phyloP scores from a whole-genome alignment of 2,329 filamentous ascomycete species.

The Blastomyces percursus region DNA sequence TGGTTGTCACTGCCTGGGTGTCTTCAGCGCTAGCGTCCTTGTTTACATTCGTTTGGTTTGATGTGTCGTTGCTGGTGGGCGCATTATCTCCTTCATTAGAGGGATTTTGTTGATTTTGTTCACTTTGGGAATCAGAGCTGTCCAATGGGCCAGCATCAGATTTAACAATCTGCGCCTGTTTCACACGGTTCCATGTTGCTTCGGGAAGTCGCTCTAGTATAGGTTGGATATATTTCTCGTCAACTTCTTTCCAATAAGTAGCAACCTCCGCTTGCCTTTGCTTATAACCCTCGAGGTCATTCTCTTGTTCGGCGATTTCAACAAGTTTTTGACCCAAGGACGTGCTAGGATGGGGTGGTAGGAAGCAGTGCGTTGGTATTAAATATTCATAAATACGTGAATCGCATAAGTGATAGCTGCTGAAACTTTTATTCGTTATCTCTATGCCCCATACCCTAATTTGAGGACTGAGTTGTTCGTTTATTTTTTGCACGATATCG shows the following conservation, averaged over 20 bases:
- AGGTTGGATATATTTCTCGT: constrained; percentile 68
- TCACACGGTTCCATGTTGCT: constrained; percentile 30
- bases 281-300: constrained; percentile 57
- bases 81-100: background rate
- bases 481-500: constrained; percentile 83
- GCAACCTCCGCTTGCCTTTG: constrained; percentile 64
- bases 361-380: constrained; percentile 81
- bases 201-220: constrained; percentile 41
- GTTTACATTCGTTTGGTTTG: constrained; percentile 15
- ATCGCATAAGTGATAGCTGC: constrained; percentile 88
- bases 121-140: constrained; percentile 9
- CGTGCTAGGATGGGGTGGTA: constrained; percentile 83
- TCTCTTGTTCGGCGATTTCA: constrained; percentile 63
- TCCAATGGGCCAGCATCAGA: constrained; percentile 13
- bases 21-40: constrained; percentile 12
- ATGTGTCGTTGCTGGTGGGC: constrained; percentile 10
- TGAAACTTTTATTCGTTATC: constrained; percentile 81
- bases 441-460: constrained; percentile 94
- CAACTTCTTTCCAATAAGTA: constrained; percentile 71
- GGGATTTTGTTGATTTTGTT: background rate
- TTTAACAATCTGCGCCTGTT: constrained; percentile 32
- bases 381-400: constrained; percentile 96
- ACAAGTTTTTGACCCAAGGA: constrained; percentile 73
- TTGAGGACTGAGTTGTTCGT: constrained; percentile 69
- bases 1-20: constrained; percentile 38